Conservation (phyloP, 306 rosid species). For the Fragaria nilgerrensis region DNA sequence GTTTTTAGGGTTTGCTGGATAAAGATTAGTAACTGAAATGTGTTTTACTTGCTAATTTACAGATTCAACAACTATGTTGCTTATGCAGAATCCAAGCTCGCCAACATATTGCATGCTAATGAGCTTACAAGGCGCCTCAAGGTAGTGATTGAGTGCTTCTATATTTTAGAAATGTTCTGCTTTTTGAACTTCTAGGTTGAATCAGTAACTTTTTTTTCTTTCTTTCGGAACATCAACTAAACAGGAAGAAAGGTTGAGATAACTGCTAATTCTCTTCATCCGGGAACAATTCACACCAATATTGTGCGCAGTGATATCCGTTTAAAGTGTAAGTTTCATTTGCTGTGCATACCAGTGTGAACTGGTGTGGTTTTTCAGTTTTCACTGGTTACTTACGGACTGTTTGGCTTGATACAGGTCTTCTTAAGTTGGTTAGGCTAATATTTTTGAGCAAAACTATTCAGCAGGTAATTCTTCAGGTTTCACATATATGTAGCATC, state of each 20-base stretch:
- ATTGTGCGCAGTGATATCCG: background rate
- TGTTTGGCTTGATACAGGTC: constrained; percentile 38
- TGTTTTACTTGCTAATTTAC: background rate
- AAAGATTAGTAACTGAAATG: background rate
- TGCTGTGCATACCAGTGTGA: background rate
- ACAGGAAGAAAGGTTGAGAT: constrained; percentile 23
- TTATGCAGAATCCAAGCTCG: constrained; percentile 81
- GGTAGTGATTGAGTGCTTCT: constrained; percentile 28
- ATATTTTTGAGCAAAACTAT: constrained; percentile 44
- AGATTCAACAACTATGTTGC: constrained; percentile 59
- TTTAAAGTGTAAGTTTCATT: background rate
- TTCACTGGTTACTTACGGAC: background rate
- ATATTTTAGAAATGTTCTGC: background rate
- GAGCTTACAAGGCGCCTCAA: constrained; percentile 77
- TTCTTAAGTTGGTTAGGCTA: constrained; percentile 35
- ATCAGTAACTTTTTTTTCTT: background rate
- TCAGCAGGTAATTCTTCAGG: constrained; percentile 43
- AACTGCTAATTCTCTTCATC: constrained; percentile 33
- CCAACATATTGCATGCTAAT: constrained; percentile 70
- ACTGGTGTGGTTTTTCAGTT: no score
- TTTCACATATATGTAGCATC: no score
- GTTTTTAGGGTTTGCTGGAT: constrained; percentile 10
- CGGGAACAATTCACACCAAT: constrained; percentile 24
- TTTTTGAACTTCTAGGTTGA: no score
- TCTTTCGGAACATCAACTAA: background rate